Evolutionary conservation across 345 rosid species (phyloP).

Genomic region (Rhodamnia argentea): DNA sequence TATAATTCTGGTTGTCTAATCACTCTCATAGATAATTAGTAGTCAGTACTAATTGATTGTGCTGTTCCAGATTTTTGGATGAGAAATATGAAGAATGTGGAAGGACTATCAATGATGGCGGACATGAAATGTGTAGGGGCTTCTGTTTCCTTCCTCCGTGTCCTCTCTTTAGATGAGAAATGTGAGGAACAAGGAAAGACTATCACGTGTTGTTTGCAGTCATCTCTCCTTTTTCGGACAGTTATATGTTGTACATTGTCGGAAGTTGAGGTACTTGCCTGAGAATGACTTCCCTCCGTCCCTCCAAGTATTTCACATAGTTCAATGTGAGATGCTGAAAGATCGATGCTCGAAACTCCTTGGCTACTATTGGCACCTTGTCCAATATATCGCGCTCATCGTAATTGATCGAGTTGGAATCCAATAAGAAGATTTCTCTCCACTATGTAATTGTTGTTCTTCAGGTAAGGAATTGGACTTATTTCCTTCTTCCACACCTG

Average conservation of each 20-base stretch:
- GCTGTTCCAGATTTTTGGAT: background rate
- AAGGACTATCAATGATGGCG: background rate
- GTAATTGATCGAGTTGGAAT: background rate
- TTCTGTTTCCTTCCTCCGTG: background rate
- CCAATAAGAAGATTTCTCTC: background rate
- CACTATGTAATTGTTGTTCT: background rate
- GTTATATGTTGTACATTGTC: no score
- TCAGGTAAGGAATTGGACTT: background rate
- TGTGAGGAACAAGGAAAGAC: background rate
- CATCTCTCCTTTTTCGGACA: background rate
- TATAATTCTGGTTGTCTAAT: background rate
- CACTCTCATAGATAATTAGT: background rate
- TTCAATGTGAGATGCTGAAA: background rate
- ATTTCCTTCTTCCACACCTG: background rate
- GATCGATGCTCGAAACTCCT: background rate
- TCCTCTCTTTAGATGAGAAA: background rate
- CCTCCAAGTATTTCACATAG: background rate
- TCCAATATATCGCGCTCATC: background rate
- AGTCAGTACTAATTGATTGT: background rate
- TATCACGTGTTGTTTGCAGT: accelerated
- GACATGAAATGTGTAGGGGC: background rate
- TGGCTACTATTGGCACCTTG: background rate
- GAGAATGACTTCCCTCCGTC: background rate
- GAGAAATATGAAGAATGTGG: background rate
- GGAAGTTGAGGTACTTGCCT: background rate